Percentiles rank a stretch among this genome's conserved stretches.
phyloP scores from a whole-genome alignment of 148 eudicot genomes.

The Rhododendron griersonianum region DNA sequence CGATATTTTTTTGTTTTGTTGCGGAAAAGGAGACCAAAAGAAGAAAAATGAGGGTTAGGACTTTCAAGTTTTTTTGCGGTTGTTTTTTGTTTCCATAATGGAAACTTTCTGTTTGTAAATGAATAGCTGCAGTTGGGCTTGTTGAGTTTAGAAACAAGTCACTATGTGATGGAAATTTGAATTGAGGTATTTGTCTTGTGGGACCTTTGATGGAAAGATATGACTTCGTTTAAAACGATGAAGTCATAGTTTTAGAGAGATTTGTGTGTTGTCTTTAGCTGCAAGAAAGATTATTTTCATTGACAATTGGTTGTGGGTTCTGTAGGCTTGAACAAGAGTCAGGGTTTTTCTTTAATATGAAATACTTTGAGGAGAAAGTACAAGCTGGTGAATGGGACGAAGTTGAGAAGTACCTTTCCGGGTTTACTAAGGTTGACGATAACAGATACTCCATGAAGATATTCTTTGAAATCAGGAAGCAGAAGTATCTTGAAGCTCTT shows the following conservation, averaged over 20 bases:
- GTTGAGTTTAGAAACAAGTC: neutral
- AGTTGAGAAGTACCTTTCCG: conserved; percentile 81
- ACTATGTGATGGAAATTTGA: neutral
- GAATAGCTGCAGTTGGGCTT: neutral
- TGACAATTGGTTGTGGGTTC: conserved; percentile 4
- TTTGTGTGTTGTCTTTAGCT: neutral
- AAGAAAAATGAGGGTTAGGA: neutral
- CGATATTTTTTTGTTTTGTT: neutral
- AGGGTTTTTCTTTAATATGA: conserved; percentile 82
- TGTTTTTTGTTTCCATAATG: neutral
- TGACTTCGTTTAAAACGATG: neutral
- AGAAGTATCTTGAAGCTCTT: conserved; percentile 88
- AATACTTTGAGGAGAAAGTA: conserved; percentile 86
- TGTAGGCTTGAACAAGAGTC: conserved; percentile 91
- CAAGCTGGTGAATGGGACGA: conserved; percentile 93
- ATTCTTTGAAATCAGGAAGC: conserved; percentile 84
- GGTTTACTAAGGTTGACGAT: conserved; percentile 84
- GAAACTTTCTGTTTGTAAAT: neutral
- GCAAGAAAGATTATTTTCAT: conserved; percentile 2
- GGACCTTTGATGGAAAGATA: neutral
- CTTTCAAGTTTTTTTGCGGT: neutral
- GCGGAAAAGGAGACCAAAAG: neutral
- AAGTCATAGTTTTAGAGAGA: neutral
- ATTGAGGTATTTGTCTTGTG: conserved; percentile 2
- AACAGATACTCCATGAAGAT: conserved; percentile 92